Base-by-base conservation (phyloP, 192 early-diverging fungal genomes). In the Podila horticola region DNA sequence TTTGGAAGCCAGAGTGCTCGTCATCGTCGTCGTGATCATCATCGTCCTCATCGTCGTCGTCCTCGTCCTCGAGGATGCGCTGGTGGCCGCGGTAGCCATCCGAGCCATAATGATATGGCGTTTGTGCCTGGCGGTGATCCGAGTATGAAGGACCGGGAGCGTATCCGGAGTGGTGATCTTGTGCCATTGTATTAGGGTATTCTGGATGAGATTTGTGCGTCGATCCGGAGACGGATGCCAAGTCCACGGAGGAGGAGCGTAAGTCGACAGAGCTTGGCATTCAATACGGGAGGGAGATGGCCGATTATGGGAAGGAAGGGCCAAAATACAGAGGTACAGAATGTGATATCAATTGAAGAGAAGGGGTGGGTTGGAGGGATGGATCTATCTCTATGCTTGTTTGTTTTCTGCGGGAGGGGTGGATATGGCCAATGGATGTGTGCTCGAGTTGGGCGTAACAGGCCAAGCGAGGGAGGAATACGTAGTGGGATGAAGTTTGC, bases 181-280 rank as follows among this genome's bases (percentile, higher is more conserved):
- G 24, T 1, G 52, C 55, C 30, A 10, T 33, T 31, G 10, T 33
- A 12, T 66, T 34, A 33, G n/a, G 29, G 22, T 55, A 26, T 24
- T 26, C 52, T 55, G 52, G 9, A 24, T 24, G 24, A 55, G 52
- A 17, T 55, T 55, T 55, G 19, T 55, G n/a, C n/a, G 52, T 24
- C 24, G 52, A 55, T 55, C 52, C 52, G 1, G 52, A 11, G 2
- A 36, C 34, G 13, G 61, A 33, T 69, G 77, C 71, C 77, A 81
- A 69, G 70, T 58, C 67, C 67, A 52, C 26, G 5, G 66, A 24
- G 19, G 75, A 48, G 12, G 58, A 62, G 38, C 48, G 36, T 31
- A 31, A 59, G 0, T 38, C 36, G 20, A 73, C 33, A 10, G 77
- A 69, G 77, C 77, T 81, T 81, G 77, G 77, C 77, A 81, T 73